Percentiles rank a stretch among this genome's conserved stretches.
Evolutionary conservation across 331 rosid genomes (phyloP).

Genomic region (Malus hybrid): DNA sequence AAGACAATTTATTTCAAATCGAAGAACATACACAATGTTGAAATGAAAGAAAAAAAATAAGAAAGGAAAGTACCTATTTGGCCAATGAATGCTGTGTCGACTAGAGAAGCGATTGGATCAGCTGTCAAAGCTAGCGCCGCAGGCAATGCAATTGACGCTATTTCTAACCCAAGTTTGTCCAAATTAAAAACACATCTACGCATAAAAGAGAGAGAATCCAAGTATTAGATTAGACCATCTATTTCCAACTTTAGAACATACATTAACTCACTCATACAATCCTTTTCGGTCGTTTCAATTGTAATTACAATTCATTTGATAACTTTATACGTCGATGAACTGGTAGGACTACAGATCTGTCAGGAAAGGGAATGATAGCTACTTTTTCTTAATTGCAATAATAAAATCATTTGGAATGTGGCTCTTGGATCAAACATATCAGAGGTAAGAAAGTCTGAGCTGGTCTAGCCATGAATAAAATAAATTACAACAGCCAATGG

Average conservation of each 20-base stretch:
- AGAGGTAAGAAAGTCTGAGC: neutral
- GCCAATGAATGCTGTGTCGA: conserved; percentile 87
- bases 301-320: too few species aligned
- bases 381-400: neutral
- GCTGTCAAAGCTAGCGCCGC: conserved; percentile 84
- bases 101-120: conserved; percentile 75
- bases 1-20: neutral
- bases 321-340: too few species aligned
- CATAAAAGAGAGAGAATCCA: conserved; percentile 11
- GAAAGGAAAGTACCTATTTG: conserved; percentile 44
- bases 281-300: too few species aligned
- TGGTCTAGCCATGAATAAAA: neutral
- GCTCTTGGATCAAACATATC: neutral
- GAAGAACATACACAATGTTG: neutral
- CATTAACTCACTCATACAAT: too few species aligned
- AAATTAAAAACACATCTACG: conserved; percentile 48
- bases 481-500: neutral
- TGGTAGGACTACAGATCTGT: neutral
- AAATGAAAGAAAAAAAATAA: neutral
- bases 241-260: neutral
- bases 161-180: conserved; percentile 66
- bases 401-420: neutral
- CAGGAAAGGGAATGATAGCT: neutral
- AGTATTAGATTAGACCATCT: conserved; percentile 1
- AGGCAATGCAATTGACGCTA: conserved; percentile 64